Evolutionary conservation across 805 yeast species (phyloP).

Genomic region (Candida sonorensis): DNA sequence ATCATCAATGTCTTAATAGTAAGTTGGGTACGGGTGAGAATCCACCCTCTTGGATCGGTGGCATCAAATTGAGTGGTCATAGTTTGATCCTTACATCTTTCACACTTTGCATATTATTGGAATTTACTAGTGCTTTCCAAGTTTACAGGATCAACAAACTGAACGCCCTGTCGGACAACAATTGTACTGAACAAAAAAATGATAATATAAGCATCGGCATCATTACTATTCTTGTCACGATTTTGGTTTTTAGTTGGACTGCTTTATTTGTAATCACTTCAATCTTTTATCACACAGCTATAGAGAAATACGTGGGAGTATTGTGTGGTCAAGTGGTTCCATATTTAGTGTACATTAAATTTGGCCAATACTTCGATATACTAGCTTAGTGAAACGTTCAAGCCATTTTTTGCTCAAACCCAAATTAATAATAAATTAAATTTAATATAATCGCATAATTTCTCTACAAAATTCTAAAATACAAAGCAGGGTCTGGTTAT

Average conservation of each 20-base stretch:
- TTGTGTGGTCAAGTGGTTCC: slow-evolving; percentile 32
- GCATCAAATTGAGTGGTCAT: slow-evolving; percentile 39
- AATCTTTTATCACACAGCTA: slow-evolving; percentile 41
- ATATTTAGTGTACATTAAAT: slow-evolving; percentile 17
- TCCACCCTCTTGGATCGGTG: slow-evolving; percentile 37
- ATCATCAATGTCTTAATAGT: slow-evolving; percentile 15
- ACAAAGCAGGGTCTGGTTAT: no score
- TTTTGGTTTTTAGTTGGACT: slow-evolving; percentile 30
- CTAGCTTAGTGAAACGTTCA: background rate
- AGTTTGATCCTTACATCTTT: slow-evolving; percentile 30
- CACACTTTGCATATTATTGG: slow-evolving; percentile 22
- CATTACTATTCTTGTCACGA: background rate
- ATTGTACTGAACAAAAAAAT: no score
- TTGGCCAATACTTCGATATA: slow-evolving; percentile 6
- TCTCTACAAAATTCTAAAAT: no score
- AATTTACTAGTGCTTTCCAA: slow-evolving; percentile 10
- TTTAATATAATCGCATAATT: no score
- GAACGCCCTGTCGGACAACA: background rate
- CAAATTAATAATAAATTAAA: no score
- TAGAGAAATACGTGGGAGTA: slow-evolving; percentile 40
- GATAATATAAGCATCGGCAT: no score
- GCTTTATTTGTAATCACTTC: slow-evolving; percentile 36
- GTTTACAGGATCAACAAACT: slow-evolving; percentile 5
- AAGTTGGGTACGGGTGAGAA: no score
- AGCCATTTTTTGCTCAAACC: background rate